These are phyloP conservation scores for Saxophila tyrrhenica DNA, from an alignment of 495 filamentous ascomycete genomes.

Conservation along the genomic window DNA sequence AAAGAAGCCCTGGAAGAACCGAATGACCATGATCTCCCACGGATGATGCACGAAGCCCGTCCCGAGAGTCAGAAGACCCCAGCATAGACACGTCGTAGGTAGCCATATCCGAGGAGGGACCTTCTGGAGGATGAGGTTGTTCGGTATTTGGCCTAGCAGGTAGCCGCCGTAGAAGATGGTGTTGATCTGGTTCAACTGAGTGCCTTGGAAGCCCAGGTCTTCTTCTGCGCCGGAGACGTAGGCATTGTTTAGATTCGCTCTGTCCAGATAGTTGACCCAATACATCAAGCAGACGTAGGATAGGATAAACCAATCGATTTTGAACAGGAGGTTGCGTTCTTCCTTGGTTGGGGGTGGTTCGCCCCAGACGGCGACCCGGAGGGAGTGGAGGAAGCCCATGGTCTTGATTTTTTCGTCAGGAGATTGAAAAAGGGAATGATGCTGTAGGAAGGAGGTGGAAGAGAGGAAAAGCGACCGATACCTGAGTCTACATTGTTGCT, in stretches of 20 bases:
- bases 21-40: conserved; percentile 50
- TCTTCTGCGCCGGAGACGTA: conserved; percentile 13
- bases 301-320: conserved; percentile 14
- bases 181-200: conserved; percentile 15
- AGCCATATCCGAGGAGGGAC: conserved; percentile 49
- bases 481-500: too few species aligned
- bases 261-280: conserved; percentile 2
- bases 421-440: too few species aligned
- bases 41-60: conserved; percentile 41
- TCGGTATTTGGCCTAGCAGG: conserved; percentile 10
- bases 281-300: conserved; percentile 5
- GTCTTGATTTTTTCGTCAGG: neutral
- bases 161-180: conserved; percentile 11
- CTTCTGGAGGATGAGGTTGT: conserved; percentile 47
- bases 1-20: conserved; percentile 56
- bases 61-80: conserved; percentile 51
- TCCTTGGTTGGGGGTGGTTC: conserved; percentile 7
- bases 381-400: neutral
- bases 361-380: conserved; percentile 7
- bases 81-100: conserved; percentile 48
- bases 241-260: conserved; percentile 12
- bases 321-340: conserved; percentile 1
- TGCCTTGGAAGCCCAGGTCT: conserved; percentile 10
- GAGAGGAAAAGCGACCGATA: too few species aligned
- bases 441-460: too few species aligned